Base-by-base conservation (phyloP, 495 filamentous ascomycete genomes). In the Penicillium chermesinum region DNA sequence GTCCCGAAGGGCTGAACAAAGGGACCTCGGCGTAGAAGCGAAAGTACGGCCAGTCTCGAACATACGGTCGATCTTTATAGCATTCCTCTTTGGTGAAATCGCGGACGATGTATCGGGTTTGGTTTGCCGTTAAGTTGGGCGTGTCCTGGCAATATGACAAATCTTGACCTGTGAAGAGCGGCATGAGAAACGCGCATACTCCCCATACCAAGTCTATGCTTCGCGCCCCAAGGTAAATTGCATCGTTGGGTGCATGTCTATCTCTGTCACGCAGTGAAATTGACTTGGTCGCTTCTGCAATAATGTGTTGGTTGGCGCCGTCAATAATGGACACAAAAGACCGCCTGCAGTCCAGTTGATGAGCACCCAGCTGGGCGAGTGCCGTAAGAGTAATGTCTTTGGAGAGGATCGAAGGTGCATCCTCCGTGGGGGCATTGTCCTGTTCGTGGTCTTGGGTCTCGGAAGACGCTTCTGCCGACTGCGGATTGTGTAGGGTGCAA, bases 1-100 rank as follows among this genome's bases (percentile, higher is more conserved):
- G 72, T 9, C 82, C 84, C 15, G 67, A 65, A 14, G 70, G 75
- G 3, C 78, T 82, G 25, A 75, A 66, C 7, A 87, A 67, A 0
- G 84, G 82, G 1, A 82, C 80, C 12, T 79, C 83, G 6, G 79
- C 80, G 50, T 86, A 87, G 59, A 83, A 87, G 14, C 62, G 69
- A 35, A 73, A 59, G 38, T 64, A 49, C 1, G 78, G 65, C 72
- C 71, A 63, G 17, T 57, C 59, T 17, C 51, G 43, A 25, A 79
- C 67, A 49, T 71, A 71, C 1, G 65, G 51, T 37, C 69, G 61
- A 41, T 70, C 49, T 42, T 66, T 67, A 54, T 79, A 82, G 2
- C 63, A 59, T 7, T 68, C 68, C 41, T 84, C 78, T 5, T 53
- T 16, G 3, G 62, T 61, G 9, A 85, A 66, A 52, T 85, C 76